Conservation (phyloP, 208 protist genomes). For the Crithidia fasciculata region DNA sequence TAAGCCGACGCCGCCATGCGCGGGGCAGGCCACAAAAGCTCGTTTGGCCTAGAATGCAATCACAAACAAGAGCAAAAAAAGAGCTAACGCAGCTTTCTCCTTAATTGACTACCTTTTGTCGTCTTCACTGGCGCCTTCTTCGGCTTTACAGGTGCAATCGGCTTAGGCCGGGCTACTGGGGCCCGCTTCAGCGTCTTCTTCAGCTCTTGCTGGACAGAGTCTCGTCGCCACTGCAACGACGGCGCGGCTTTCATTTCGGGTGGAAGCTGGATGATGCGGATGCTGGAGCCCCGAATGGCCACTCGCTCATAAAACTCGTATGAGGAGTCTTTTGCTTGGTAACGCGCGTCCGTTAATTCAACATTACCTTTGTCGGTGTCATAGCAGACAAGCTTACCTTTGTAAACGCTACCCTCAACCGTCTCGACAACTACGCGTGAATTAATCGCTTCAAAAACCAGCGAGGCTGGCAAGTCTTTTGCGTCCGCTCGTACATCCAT, state of each 20-base stretch:
- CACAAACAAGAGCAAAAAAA: constrained; percentile 1
- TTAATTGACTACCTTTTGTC: constrained; percentile 32
- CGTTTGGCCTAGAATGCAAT: too few species aligned
- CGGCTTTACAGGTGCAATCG: neutral
- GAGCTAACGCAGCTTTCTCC: constrained; percentile 25
- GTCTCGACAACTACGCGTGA: constrained; percentile 65
- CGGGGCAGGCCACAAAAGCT: too few species aligned
- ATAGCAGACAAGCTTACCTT: constrained; percentile 49
- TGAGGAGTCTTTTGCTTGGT: constrained; percentile 60
- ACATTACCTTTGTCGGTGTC: constrained; percentile 60
- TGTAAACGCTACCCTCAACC: constrained; percentile 48
- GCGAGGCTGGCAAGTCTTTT: constrained; percentile 42
- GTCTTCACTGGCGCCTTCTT: constrained; percentile 26
- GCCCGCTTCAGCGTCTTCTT: constrained; percentile 38
- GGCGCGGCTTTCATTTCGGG: constrained; percentile 61
- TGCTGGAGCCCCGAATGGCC: constrained; percentile 43
- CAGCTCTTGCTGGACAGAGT: constrained; percentile 52
- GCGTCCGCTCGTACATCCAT: constrained; percentile 1
- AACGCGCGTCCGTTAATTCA: constrained; percentile 59
- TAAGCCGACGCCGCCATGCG: too few species aligned
- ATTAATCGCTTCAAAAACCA: constrained; percentile 50
- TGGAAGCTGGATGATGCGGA: constrained; percentile 68
- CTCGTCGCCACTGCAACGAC: constrained; percentile 54
- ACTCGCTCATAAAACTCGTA: constrained; percentile 61
- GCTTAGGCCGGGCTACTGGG: constrained; percentile 1